These are phyloP conservation scores for Naganishia onofrii DNA, from an alignment of 768 basidiomycete genomes.

Conservation along the genomic window DNA sequence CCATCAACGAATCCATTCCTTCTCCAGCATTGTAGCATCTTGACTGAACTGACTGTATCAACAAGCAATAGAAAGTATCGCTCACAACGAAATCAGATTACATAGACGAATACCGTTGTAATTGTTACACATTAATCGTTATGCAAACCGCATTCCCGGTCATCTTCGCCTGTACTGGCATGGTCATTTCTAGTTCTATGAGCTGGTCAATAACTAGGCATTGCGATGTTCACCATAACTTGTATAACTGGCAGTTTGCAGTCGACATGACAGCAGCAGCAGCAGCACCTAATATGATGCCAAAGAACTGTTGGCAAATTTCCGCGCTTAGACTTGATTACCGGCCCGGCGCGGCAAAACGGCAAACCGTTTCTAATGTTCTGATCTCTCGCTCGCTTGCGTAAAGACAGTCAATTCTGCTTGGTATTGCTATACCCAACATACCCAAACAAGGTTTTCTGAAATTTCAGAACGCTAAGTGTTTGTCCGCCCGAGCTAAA, in stretches of 20 bases:
- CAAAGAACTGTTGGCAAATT: too few relatives aligned
- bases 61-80: neutral
- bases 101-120: conserved; percentile 1
- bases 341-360: too few relatives aligned
- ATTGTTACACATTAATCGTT: neutral
- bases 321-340: too few relatives aligned
- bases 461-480: neutral
- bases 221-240: too few relatives aligned
- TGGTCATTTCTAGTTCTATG: too few relatives aligned
- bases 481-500: neutral
- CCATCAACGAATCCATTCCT: neutral
- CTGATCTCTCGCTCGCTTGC: too few relatives aligned
- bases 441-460: neutral
- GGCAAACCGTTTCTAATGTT: too few relatives aligned
- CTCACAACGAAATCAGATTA: neutral
- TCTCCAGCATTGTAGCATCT: neutral
- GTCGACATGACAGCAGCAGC: too few relatives aligned
- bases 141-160: neutral
- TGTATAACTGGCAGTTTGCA: too few relatives aligned
- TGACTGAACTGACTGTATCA: neutral
- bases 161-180: neutral
- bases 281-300: too few relatives aligned
- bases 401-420: too few relatives aligned
- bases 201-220: too few relatives aligned
- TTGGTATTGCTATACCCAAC: conserved; percentile 3